Evolutionary conservation across 1,139 yeast genomes (phyloP).

Genomic region (Hanseniaspora uvarum): DNA sequence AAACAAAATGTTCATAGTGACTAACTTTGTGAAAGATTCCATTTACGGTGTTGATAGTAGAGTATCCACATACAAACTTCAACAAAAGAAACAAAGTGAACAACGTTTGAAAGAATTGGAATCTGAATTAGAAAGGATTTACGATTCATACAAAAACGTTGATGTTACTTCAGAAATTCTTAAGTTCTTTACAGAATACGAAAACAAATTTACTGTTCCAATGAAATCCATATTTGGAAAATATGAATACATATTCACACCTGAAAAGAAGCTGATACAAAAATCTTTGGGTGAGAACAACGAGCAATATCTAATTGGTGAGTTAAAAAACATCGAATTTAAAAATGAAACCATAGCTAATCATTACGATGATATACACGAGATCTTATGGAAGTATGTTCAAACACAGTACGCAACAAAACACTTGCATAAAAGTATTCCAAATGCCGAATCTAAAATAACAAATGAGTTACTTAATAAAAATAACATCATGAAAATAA

Average conservation of each 20-base stretch:
- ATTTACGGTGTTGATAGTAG: neutral
- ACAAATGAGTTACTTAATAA: conserved; percentile 23
- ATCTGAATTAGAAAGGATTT: neutral
- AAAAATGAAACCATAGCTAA: neutral
- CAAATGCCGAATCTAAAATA: neutral
- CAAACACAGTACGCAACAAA: neutral
- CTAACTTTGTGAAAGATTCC: neutral
- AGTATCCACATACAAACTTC: neutral
- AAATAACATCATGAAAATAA: conserved; percentile 34
- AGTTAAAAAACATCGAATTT: neutral
- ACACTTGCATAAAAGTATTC: conserved; percentile 21
- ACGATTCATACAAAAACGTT: neutral
- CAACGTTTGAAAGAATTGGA: neutral
- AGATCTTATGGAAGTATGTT: conserved; percentile 7
- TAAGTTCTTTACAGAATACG: neutral
- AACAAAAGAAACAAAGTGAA: neutral
- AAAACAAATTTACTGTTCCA: neutral
- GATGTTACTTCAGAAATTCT: neutral
- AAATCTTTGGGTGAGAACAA: neutral
- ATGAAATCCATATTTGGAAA: conserved; percentile 5
- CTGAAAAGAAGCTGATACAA: neutral
- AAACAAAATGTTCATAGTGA: neutral
- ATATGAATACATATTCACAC: neutral
- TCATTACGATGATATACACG: neutral
- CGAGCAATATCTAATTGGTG: conserved; percentile 6